Evolutionary conservation across 257 asterid genomes (phyloP), one percentile per base, ranked within the genome.

Genomic region (Voacanga thouarsii): DNA sequence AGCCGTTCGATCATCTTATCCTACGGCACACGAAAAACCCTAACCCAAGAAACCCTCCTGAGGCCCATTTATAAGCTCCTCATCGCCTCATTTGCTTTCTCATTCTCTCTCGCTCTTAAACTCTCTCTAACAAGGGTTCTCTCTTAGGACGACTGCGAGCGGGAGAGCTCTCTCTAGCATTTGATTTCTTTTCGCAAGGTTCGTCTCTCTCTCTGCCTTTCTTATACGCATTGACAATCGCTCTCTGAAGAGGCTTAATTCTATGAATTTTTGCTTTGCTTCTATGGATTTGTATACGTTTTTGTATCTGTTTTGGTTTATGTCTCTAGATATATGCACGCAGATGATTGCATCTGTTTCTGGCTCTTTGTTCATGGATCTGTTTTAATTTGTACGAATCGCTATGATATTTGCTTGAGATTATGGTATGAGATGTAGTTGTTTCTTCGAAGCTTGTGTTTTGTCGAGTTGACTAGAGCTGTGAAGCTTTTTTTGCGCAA

Each of bases 1-100:
- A 9, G 45, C 77, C 66, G 67, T 55, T 24, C 10, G 41, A 57
- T 59, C 56, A 41, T 56, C 41, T 45, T 33, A 75, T 75, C 78
- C 69, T 56, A 75, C 78, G 78, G 78, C 23, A 57, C 33, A 41
- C 69, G 37, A 41, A 59, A 75, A 75, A 75, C 70, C 78, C 78
- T 59, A 57, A 47, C 21, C 26, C 8, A 21, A 7, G 16, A 6
- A 10, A 4, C 69, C 23, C 37, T 39, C 67, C 41, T 21, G 33
- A 44, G 1, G 47, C 21, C 61, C 82, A 45, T 71, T 41, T 78
- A 71, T 78, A 78, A 71, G 8, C 64, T 1, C 45, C 55, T 49
- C 72, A 10, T 47, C 63, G 77, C 82, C 77, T 72, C 65, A 9
- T 6, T 12, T 12, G 18, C 12, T 18, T 11, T 3, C 21, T 63